These are phyloP conservation scores for Pseudocercospora fuligena DNA, from an alignment of 2,329 filamentous ascomycete species.

Conservation along the genomic window DNA sequence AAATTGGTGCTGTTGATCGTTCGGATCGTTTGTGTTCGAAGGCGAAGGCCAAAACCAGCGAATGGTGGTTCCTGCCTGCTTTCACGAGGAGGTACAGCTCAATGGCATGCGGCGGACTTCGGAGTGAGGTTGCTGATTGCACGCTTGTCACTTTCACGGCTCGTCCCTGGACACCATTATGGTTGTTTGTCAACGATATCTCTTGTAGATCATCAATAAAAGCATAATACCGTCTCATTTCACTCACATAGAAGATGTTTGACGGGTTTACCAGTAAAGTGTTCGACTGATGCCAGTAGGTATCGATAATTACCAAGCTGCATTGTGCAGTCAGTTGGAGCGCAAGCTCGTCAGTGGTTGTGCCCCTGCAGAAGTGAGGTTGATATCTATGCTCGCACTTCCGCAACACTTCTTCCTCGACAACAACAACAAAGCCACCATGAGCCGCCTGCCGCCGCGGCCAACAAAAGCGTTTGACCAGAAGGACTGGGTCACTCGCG, in stretches of 20 bases:
- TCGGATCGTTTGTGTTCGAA: not conserved
- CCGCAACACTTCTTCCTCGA: not conserved
- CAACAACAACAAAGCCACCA: constrained; percentile 8
- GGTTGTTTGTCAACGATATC: not conserved
- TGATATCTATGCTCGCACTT: not conserved
- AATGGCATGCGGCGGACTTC: not conserved
- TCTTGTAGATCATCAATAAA: not conserved
- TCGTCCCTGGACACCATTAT: not conserved
- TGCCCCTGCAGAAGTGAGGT: constrained; percentile 2
- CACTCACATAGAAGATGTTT: not conserved
- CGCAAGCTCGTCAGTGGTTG: not conserved
- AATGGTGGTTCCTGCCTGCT: not conserved
- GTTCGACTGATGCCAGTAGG: not conserved
- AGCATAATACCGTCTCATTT: not conserved
- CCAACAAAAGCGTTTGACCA: not conserved
- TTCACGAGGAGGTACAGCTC: not conserved
- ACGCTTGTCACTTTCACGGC: not conserved
- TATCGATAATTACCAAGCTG: not conserved
- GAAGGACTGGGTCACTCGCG: constrained; percentile 2
- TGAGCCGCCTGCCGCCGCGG: constrained; percentile 8
- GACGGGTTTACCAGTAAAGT: not conserved
- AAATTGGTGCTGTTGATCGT: not conserved
- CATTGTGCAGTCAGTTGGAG: not conserved
- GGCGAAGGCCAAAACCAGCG: not conserved
- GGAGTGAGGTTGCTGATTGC: not conserved